phyloP scores from a whole-genome alignment of 345 rosid species.

The Firmiana major region DNA sequence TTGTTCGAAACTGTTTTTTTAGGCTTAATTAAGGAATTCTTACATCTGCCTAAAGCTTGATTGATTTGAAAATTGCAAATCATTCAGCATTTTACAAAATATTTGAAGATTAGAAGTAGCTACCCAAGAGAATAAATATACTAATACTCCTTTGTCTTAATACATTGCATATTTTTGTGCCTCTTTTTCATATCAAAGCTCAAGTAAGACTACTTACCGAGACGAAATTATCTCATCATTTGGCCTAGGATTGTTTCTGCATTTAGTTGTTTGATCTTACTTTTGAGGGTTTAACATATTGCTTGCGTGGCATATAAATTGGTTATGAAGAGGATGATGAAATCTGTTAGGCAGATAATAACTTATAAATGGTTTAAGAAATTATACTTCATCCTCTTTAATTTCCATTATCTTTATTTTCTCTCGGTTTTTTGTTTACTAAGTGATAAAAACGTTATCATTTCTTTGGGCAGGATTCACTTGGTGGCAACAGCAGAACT shows the following conservation, averaged over 20 bases:
- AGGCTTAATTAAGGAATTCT: neutral
- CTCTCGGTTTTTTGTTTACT: neutral
- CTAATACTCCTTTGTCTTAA: neutral
- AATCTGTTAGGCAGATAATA: neutral
- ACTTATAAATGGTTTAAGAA: neutral
- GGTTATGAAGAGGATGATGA: neutral
- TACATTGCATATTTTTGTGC: neutral
- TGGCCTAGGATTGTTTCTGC: neutral
- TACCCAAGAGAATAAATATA: neutral
- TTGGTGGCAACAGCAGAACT: constrained; percentile 99
- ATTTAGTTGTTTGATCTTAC: neutral
- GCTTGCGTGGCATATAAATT: neutral
- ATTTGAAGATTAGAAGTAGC: neutral
- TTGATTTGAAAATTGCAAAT: neutral
- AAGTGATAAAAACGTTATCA: constrained; percentile 4
- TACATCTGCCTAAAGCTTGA: neutral
- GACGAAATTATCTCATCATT: neutral
- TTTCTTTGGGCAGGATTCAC: constrained; percentile 77
- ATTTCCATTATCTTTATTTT: neutral
- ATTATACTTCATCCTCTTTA: neutral
- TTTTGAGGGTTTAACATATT: neutral
- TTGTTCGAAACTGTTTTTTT: neutral
- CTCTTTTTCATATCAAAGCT: neutral
- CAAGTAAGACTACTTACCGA: neutral
- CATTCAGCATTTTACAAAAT: neutral